Percentiles rank a stretch among this genome's conserved stretches.
Conservation (phyloP, 495 filamentous ascomycete genomes). For the Penicillium steckii region DNA sequence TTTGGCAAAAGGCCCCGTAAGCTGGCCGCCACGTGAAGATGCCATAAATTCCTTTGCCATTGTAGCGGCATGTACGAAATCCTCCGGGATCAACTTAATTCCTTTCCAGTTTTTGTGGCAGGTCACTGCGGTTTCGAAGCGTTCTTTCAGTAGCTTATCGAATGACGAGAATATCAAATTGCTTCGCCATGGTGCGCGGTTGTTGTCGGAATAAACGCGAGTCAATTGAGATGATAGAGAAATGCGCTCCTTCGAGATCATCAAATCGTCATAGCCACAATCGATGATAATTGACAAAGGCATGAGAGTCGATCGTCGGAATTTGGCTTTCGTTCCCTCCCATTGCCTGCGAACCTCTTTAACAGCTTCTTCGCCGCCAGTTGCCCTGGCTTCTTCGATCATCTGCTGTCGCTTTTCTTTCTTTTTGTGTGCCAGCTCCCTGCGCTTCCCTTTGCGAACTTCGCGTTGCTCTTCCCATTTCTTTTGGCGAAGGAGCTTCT, state of each 20-base stretch:
- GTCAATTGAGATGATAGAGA: constrained; percentile 83
- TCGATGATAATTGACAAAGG: constrained; percentile 83
- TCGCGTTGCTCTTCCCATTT: constrained; percentile 67
- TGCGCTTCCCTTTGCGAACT: constrained; percentile 67
- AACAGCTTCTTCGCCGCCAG: constrained; percentile 26
- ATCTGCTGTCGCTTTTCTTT: constrained; percentile 56
- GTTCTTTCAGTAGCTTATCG: constrained; percentile 67
- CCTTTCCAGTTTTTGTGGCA: constrained; percentile 77
- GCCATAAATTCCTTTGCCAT: constrained; percentile 60
- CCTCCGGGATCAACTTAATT: constrained; percentile 63
- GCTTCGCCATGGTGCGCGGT: constrained; percentile 57
- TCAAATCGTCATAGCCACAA: constrained; percentile 87
- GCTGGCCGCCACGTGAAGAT: constrained; percentile 44
- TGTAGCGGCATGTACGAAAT: constrained; percentile 65
- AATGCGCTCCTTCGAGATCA: constrained; percentile 77
- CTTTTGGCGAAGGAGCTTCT: constrained; percentile 65
- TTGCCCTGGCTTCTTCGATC: constrained; percentile 30
- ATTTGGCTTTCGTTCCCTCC: constrained; percentile 23
- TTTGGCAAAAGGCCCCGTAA: constrained; percentile 54
- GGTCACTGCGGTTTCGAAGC: constrained; percentile 72
- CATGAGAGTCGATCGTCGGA: constrained; percentile 46
- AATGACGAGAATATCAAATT: constrained; percentile 77
- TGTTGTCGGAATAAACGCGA: constrained; percentile 85
- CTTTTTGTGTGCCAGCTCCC: constrained; percentile 65
- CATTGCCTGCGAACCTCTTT: constrained; percentile 38